Evolutionary conservation across 371 early-diverging fungal genomes (phyloP).

Genomic region (Mucor indicus): DNA sequence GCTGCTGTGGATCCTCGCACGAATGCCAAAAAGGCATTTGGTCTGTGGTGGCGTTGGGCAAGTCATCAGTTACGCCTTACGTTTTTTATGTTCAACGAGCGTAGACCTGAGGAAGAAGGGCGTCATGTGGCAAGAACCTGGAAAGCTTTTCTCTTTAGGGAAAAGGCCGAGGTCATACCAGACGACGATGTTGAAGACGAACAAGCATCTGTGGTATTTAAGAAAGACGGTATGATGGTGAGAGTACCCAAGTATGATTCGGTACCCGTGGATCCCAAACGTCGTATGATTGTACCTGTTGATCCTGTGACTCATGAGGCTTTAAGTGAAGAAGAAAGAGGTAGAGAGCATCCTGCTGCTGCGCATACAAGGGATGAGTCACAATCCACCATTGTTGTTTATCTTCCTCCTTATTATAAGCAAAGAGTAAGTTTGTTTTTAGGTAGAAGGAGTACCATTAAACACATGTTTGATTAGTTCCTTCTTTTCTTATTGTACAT

Average conservation of each 20-base stretch:
- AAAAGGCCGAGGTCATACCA: slow-evolving; percentile 23
- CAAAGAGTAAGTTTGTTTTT: slow-evolving; percentile 28
- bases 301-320: slow-evolving; percentile 60
- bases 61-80: slow-evolving; percentile 70
- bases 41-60: slow-evolving; percentile 65
- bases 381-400: slow-evolving; percentile 56
- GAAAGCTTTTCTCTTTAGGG: slow-evolving; percentile 5
- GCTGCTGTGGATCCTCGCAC: slow-evolving; percentile 52
- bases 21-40: slow-evolving; percentile 47
- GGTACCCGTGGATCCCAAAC: slow-evolving; percentile 63
- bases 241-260: slow-evolving; percentile 73
- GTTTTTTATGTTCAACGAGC: slow-evolving; percentile 78
- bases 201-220: slow-evolving; percentile 49
- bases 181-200: slow-evolving; percentile 20
- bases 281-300: slow-evolving; percentile 73
- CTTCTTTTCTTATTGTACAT: slow-evolving; percentile 38
- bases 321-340: slow-evolving; percentile 57
- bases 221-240: slow-evolving; percentile 56
- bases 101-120: slow-evolving; percentile 58
- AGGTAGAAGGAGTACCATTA: too few species aligned
- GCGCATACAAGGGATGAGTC: slow-evolving; percentile 46
- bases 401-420: slow-evolving; percentile 64
- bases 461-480: slow-evolving; percentile 17
- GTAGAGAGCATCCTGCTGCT: slow-evolving; percentile 51
- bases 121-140: slow-evolving; percentile 10